phyloP scores from a whole-genome alignment of 208 protist species.

The Leishmania major region DNA sequence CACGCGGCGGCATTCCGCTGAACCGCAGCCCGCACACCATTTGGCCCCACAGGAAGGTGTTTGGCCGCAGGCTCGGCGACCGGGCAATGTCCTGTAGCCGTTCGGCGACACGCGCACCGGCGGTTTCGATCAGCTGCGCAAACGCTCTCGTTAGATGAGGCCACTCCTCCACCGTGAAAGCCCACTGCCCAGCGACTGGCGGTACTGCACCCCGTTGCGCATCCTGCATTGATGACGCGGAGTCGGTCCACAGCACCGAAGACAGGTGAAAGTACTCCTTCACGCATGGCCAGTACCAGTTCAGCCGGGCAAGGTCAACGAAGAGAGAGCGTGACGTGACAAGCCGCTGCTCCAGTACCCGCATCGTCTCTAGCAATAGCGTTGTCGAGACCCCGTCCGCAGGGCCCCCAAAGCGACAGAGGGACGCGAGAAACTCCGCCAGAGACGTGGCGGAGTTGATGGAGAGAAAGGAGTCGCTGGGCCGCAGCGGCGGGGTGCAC shows the following conservation, averaged over 20 bases:
- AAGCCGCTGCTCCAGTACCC: constrained; percentile 13
- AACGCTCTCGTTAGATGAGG: constrained; percentile 13
- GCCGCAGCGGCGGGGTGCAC: not conserved
- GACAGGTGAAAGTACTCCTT: constrained; percentile 15
- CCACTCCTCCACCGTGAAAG: constrained; percentile 13
- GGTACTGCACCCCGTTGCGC: not conserved
- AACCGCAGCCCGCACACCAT: constrained; percentile 42
- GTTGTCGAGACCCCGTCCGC: constrained; percentile 14
- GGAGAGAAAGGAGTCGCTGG: not conserved
- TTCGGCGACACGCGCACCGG: constrained; percentile 15
- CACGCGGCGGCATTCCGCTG: constrained; percentile 23
- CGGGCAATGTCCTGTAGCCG: constrained; percentile 49
- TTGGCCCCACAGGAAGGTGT: constrained; percentile 70
- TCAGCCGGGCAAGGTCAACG: constrained; percentile 37
- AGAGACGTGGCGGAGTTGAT: constrained; percentile 45
- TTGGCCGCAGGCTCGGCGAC: constrained; percentile 34
- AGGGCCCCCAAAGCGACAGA: constrained; percentile 35
- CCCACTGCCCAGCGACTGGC: not conserved
- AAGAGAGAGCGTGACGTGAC: constrained; percentile 34
- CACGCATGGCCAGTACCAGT: constrained; percentile 30
- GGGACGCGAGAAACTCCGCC: constrained; percentile 36
- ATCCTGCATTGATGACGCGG: not conserved
- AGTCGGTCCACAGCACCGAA: constrained; percentile 8
- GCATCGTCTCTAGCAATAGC: constrained; percentile 21
- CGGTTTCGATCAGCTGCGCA: constrained; percentile 6